phyloP scores from a whole-genome alignment of 2,329 filamentous ascomycete species.

The Monilinia fructicola region DNA sequence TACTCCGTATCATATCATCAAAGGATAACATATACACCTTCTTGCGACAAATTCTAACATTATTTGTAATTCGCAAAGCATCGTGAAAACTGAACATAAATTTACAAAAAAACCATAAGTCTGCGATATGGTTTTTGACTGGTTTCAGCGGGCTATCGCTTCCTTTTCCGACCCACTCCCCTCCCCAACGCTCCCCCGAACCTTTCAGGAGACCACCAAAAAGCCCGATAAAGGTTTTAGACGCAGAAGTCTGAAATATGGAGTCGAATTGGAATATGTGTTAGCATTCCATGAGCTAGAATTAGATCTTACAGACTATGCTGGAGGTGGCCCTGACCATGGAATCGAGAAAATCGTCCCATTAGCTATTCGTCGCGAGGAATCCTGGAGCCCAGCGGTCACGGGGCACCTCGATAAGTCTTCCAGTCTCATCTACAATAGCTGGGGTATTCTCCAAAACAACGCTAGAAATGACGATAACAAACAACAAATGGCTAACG shows the following conservation, averaged over 20 bases:
- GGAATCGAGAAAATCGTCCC: conserved; percentile 24
- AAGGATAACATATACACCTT: conserved; percentile 7
- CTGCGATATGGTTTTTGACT: conserved; percentile 7
- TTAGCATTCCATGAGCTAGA: conserved; percentile 33
- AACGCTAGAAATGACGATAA: not conserved
- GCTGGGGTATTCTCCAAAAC: conserved; percentile 28
- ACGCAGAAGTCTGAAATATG: conserved; percentile 25
- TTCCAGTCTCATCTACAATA: conserved; percentile 29
- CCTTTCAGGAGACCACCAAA: not conserved
- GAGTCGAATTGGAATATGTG: conserved; percentile 35
- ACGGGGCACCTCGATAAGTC: not conserved
- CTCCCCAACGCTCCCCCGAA: not conserved
- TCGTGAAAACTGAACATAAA: not conserved
- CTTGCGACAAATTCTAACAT: not conserved
- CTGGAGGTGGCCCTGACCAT: not conserved
- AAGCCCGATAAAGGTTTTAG: not conserved
- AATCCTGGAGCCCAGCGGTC: conserved; percentile 21
- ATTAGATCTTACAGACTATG: conserved; percentile 22
- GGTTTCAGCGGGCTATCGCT: not conserved
- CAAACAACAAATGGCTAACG: not conserved
- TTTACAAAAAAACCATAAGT: not conserved
- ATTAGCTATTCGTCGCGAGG: conserved; percentile 23
- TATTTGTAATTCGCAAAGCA: not conserved
- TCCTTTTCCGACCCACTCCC: not conserved
- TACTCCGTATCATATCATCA: conserved; percentile 5